Conservation (phyloP, 73 alveolate genomes). For the Paramecium primaurelia region DNA sequence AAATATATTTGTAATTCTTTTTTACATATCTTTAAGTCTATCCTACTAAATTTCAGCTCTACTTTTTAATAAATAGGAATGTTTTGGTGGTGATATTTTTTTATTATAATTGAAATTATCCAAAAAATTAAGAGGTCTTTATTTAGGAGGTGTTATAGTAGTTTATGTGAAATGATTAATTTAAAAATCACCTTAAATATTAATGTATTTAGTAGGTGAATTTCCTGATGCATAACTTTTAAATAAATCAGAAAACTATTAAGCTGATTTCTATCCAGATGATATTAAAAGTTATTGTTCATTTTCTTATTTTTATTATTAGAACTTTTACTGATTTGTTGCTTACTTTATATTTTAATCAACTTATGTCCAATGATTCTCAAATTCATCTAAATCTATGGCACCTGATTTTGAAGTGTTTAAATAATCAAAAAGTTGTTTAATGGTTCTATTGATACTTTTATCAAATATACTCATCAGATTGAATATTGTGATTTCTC, state of each 20-base stretch:
- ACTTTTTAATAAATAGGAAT: background rate
- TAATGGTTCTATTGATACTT: background rate
- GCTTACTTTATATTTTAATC: background rate
- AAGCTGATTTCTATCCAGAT: background rate
- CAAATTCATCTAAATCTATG: background rate
- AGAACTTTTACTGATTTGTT: background rate
- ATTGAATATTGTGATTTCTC: background rate
- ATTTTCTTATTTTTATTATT: background rate
- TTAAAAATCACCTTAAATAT: constrained; percentile 27
- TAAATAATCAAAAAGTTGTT: background rate
- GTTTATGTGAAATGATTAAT: background rate
- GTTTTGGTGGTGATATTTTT: background rate
- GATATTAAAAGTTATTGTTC: background rate
- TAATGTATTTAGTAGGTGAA: background rate
- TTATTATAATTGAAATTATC: background rate
- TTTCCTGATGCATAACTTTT: background rate
- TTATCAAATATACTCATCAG: background rate
- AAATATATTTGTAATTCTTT: background rate
- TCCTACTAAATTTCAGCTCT: background rate
- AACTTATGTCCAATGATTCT: constrained; percentile 1
- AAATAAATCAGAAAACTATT: constrained; percentile 22
- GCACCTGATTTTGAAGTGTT: background rate
- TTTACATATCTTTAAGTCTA: background rate
- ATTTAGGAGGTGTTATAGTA: background rate
- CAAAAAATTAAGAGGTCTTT: background rate